Evolutionary conservation across 768 basidiomycete genomes (phyloP).

Genomic region (Suillus fuscotomentosus): DNA sequence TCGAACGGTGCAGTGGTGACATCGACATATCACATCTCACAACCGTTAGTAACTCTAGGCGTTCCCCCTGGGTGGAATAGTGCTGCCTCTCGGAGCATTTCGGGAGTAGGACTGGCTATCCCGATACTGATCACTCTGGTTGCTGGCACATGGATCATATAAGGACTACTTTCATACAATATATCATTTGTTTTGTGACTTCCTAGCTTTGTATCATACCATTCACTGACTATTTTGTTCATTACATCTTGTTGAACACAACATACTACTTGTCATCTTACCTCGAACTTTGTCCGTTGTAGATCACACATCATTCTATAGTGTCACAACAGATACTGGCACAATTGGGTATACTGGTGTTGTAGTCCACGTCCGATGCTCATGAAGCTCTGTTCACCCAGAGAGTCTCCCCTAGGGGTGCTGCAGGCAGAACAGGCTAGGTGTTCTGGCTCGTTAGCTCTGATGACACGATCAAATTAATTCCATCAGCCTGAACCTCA

Average conservation of each 20-base stretch:
- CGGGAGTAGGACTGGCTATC: conserved; percentile 11
- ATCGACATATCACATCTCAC: conserved; percentile 45
- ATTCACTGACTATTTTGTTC: not conserved
- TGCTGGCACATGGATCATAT: conserved; percentile 17
- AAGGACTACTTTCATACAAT: not conserved
- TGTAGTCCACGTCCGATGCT: not conserved
- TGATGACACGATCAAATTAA: conserved; percentile 23
- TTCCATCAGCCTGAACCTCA: not conserved
- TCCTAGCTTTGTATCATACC: not conserved
- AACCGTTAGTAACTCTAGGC: conserved; percentile 56
- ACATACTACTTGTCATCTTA: conserved; percentile 3
- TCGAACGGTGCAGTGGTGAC: conserved; percentile 52
- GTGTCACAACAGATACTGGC: not conserved
- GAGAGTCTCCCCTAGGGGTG: conserved; percentile 46
- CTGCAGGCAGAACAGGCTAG: conserved; percentile 64
- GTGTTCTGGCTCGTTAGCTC: conserved; percentile 50
- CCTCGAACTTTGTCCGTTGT: not conserved
- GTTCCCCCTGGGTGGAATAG: conserved; percentile 58
- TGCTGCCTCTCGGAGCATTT: conserved; percentile 7
- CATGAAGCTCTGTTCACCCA: conserved; percentile 13
- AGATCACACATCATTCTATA: not conserved
- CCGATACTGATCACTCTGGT: conserved; percentile 14
- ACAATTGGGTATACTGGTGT: not conserved
- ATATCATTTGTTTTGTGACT: not conserved
- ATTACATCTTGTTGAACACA: conserved; percentile 1